phyloP scores from a whole-genome alignment of 1,284 basidiomycete genomes.

The Ganoderma lingzhi region DNA sequence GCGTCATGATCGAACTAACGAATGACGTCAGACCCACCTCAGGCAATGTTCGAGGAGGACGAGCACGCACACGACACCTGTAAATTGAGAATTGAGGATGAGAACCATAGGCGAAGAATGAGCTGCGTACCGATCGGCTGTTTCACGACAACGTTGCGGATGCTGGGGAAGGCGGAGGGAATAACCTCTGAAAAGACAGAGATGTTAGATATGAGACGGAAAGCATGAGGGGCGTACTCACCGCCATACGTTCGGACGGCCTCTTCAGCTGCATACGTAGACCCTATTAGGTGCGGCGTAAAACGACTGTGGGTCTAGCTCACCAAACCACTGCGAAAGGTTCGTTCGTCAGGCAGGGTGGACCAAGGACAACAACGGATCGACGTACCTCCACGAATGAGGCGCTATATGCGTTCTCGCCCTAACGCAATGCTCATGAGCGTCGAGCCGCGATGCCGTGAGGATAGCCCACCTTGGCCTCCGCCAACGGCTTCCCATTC shows the following conservation, averaged over 20 bases:
- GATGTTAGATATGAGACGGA: slow-evolving; percentile 4
- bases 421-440: slow-evolving; percentile 48
- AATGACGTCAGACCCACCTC: slow-evolving; percentile 4
- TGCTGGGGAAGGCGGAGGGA: slow-evolving; percentile 76
- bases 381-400: slow-evolving; percentile 83
- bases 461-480: slow-evolving; percentile 68
- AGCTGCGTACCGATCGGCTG: slow-evolving; percentile 83
- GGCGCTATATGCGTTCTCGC: slow-evolving; percentile 83
- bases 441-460: neutral
- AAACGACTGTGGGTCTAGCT: slow-evolving; percentile 30
- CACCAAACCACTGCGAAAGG: slow-evolving; percentile 76
- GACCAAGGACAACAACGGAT: too few relatives aligned
- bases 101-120: neutral
- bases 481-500: slow-evolving; percentile 89
- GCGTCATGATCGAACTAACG: slow-evolving; percentile 76
- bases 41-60: neutral
- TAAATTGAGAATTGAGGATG: neutral
- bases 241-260: slow-evolving; percentile 87
- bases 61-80: slow-evolving; percentile 65
- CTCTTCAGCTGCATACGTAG: slow-evolving; percentile 74
- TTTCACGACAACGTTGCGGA: slow-evolving; percentile 92
- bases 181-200: slow-evolving; percentile 71
- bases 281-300: neutral
- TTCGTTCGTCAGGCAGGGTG: neutral
- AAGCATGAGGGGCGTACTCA: slow-evolving; percentile 42